Evolutionary conservation across 345 rosid species (phyloP), one percentile per base, ranked within the genome.

Genomic region (Zanthoxylum bungeanum): DNA sequence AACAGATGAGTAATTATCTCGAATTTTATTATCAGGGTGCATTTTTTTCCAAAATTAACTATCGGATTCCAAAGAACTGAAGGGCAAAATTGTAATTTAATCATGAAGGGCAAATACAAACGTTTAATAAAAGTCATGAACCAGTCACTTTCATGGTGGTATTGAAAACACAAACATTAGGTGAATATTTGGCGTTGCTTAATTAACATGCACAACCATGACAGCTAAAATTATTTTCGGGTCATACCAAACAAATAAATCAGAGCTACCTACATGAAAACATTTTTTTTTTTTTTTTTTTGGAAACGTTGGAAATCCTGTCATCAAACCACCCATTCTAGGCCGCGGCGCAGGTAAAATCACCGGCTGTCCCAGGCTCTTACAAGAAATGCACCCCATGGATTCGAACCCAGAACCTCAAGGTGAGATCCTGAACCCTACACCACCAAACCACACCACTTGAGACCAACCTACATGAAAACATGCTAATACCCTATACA

Each of bases 221-320:
- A 79, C 68, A 51, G 69, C 78, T 71, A 68, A 60, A 64, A 70
- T n/a, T n/a, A 77, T 59, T 25, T 64, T 72, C 69, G n/a, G 71
- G 68, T 64, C 70, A 66, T 66, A 69, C 72, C 73, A 73, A 66
- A 73, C 72, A 69, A 72, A 68, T 52, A 69, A 72, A 58, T 60
- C 79, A 52, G 42, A 50, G 42, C 65, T 72, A 64, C 67, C 73
- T 58, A 8, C 6, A 66, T 27, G 33, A 59, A 64, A 63, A 60
- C 60, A 40, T 44, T n/a, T n/a, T n/a, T n/a, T n/a, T n/a, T n/a
- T n/a, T n/a, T n/a, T n/a, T n/a, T n/a, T n/a, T n/a, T n/a, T n/a
- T n/a, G n/a, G n/a, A n/a, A n/a, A n/a, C n/a, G n/a, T n/a, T n/a
- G n/a, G n/a, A n/a, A n/a, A n/a, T n/a, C n/a, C n/a, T n/a, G n/a